Base-by-base conservation (phyloP, 1,139 yeast species). In the Geotrichum histeridarum region DNA sequence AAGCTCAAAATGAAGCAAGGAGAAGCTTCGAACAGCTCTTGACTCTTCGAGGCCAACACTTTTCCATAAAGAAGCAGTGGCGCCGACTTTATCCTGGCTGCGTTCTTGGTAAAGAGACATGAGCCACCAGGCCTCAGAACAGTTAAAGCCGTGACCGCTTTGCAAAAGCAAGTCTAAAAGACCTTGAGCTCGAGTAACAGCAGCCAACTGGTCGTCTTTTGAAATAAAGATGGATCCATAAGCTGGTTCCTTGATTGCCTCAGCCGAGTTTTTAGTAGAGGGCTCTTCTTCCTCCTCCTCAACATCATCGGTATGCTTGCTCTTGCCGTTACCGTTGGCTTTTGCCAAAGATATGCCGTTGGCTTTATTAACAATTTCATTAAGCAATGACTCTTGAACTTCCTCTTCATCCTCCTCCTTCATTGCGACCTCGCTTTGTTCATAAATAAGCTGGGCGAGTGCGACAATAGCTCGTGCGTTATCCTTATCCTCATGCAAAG, bases 61-160 rank as follows among this genome's bases (percentile, higher is more conserved):
- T 63, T 73, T 79, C 84, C 91, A 81, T 59, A 86, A 72, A 32
- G 86, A 76, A 51, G 73, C 67, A 31, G 78, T 77, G 56, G 82
- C 75, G 54, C 78, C 73, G 1, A 74, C 70, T 55, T 73, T 74
- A 63, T 86, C 89, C 46, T 80, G 84, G 47, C 81, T 74, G 31
- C 67, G 71, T 61, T 84, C 93, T 65, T 85, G 85, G 38, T 86
- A 76, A 61, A 77, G 72, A 3, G 90, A 80, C 59, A 88, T 74
- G 57, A 79, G 77, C 77, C 81, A 84, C 89, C 94, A 86, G 12
- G 85, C 77, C 66, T 88, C 96, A 1, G 87, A 73, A 35, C 76
- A 74, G 63, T 79, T 78, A 58, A 77, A 71, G 1, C 88, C 94
- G 43, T 72, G 73, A 32, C 73, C 70, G 2, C 74, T 71, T 59